phyloP scores from a whole-genome alignment of 306 rosid genomes.

The Inga oerstediana region DNA sequence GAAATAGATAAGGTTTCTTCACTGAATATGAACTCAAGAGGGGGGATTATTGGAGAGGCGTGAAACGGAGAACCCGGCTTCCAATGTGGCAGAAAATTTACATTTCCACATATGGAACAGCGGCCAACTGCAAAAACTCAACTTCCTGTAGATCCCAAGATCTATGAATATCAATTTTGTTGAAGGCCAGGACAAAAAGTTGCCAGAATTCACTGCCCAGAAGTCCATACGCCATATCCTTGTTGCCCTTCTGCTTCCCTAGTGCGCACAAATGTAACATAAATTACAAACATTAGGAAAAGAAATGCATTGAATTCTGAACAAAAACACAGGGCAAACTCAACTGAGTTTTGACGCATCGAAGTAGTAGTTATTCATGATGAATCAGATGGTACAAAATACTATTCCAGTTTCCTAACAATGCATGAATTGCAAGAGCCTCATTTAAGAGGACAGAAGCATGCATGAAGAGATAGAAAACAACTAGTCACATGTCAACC shows the following conservation, averaged over 20 bases:
- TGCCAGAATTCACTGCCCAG: constrained; percentile 5
- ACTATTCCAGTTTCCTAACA: constrained; percentile 12
- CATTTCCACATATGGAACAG: constrained; percentile 28
- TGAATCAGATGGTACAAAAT: neutral
- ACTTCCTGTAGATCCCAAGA: constrained; percentile 16
- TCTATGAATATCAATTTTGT: constrained; percentile 19
- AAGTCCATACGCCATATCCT: constrained; percentile 1
- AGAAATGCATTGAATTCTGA: constrained; percentile 6
- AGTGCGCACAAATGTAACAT: constrained; percentile 14
- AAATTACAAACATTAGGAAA: constrained; percentile 32
- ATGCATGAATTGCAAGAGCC: neutral
- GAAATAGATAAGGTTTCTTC: neutral
- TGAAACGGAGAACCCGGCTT: neutral
- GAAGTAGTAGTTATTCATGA: constrained; percentile 1
- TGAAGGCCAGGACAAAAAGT: constrained; percentile 28
- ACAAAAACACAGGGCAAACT: constrained; percentile 5
- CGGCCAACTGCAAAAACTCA: constrained; percentile 29
- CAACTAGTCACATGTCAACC: constrained; percentile 14
- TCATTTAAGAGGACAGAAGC: neutral
- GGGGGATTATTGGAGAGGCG: neutral
- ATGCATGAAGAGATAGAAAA: constrained; percentile 18
- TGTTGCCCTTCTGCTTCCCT: constrained; percentile 39
- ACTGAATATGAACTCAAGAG: neutral
- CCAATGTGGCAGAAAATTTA: constrained; percentile 16
- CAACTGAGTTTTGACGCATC: constrained; percentile 21